phyloP scores from a whole-genome alignment of 2,329 filamentous ascomycete genomes.

The Meredithiella fracta region DNA sequence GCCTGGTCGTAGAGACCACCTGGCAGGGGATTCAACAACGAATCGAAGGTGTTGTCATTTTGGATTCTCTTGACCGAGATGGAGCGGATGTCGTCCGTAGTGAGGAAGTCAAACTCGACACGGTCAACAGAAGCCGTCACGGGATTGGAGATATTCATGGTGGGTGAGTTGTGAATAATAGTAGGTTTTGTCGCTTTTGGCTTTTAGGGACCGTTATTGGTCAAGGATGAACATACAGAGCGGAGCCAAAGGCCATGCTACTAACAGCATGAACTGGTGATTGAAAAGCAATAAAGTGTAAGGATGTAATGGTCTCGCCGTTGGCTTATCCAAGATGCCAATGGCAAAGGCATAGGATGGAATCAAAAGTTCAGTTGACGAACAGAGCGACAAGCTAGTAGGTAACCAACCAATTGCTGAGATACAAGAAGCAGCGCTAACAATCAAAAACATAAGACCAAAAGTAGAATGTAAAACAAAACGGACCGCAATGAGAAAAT shows the following conservation, averaged over 20 bases:
- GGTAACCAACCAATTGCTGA: background rate
- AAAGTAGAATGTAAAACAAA: background rate
- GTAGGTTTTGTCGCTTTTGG: background rate
- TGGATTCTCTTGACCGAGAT: slow-evolving; percentile 91
- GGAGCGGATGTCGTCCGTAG: slow-evolving; percentile 63
- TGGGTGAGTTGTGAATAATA: background rate
- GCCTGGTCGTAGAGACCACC: slow-evolving; percentile 87
- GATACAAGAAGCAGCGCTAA: background rate
- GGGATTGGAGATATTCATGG: slow-evolving; percentile 62
- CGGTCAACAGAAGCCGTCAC: slow-evolving; percentile 68
- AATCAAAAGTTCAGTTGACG: background rate
- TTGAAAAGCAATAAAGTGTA: background rate
- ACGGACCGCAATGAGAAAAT: background rate
- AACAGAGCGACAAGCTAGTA: background rate
- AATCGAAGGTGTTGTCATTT: slow-evolving; percentile 88
- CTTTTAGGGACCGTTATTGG: background rate
- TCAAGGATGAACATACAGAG: background rate
- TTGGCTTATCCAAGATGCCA: too few species aligned
- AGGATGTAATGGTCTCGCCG: too few species aligned
- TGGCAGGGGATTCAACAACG: slow-evolving; percentile 70
- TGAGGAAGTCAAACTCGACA: slow-evolving; percentile 80
- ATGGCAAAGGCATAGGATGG: too few species aligned
- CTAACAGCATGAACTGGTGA: background rate
- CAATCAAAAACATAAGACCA: background rate
- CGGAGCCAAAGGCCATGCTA: background rate